These are phyloP conservation scores for Russula dissimulans DNA, from an alignment of 768 basidiomycete genomes.

Conservation along the genomic window DNA sequence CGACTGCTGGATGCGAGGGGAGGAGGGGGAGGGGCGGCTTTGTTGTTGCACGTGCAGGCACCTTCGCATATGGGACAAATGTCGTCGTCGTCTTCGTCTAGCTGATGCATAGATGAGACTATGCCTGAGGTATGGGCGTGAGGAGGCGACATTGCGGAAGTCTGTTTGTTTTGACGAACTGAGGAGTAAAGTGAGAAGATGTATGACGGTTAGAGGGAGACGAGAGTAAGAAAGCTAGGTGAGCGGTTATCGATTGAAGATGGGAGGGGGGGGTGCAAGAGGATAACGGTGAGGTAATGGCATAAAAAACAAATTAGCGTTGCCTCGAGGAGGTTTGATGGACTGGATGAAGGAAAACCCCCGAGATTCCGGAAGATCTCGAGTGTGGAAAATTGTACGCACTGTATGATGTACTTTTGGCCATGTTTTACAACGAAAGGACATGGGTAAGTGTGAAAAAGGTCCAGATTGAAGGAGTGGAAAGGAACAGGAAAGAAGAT, in stretches of 20 bases:
- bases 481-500: slow-evolving; percentile 1
- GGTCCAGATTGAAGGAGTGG: slow-evolving; percentile 35
- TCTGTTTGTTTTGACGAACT: slow-evolving; percentile 41
- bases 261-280: slow-evolving; percentile 11
- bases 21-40: slow-evolving; percentile 8
- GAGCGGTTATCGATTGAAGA: slow-evolving; percentile 8
- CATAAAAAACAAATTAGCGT: slow-evolving; percentile 12
- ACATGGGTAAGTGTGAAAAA: slow-evolving; percentile 34
- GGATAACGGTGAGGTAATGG: slow-evolving; percentile 13
- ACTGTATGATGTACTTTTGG: slow-evolving; percentile 28
- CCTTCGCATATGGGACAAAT: slow-evolving; percentile 89
- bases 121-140: slow-evolving; percentile 55
- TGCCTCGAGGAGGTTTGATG: slow-evolving; percentile 15
- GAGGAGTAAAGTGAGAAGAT: slow-evolving; percentile 15
- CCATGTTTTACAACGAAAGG: slow-evolving; percentile 33
- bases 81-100: slow-evolving; percentile 76
- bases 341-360: slow-evolving; percentile 10
- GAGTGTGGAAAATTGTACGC: slow-evolving; percentile 26
- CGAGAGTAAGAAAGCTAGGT: background rate
- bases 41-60: slow-evolving; percentile 70
- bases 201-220: background rate
- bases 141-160: slow-evolving; percentile 60
- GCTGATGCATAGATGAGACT: slow-evolving; percentile 27
- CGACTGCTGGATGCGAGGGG: background rate
- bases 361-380: slow-evolving; percentile 18